Evolutionary conservation across 495 filamentous ascomycete genomes (phyloP).

Genomic region (Penicillium chermesinum): DNA sequence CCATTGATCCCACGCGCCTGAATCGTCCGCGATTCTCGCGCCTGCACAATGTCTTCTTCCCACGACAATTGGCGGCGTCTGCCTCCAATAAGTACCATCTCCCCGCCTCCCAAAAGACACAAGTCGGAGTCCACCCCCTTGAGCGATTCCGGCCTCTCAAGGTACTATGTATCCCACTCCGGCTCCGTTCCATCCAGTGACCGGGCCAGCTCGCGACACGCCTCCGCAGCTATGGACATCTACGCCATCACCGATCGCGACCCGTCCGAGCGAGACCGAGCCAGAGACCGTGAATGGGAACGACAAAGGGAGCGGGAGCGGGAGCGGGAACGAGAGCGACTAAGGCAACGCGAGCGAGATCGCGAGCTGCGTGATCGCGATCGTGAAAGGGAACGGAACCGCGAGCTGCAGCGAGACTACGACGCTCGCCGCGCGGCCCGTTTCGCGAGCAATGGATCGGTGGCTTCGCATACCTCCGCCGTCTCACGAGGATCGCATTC

Average conservation of each 20-base stretch:
- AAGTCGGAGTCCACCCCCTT: slow-evolving; percentile 23
- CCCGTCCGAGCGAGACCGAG: slow-evolving; percentile 15
- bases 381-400: slow-evolving; percentile 12
- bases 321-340: not conserved
- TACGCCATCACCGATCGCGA: slow-evolving; percentile 37
- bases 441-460: slow-evolving; percentile 33
- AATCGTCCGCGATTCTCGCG: too few relatives aligned
- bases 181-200: slow-evolving; percentile 28
- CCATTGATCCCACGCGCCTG: too few relatives aligned
- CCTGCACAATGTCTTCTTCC: slow-evolving; percentile 9
- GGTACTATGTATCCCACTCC: slow-evolving; percentile 26
- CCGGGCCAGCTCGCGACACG: slow-evolving; percentile 30
- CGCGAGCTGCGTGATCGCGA: not conserved
- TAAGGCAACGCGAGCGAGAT: not conserved
- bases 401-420: not conserved
- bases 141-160: slow-evolving; percentile 18
- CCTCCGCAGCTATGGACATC: slow-evolving; percentile 43
- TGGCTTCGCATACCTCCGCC: slow-evolving; percentile 21
- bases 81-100: slow-evolving; percentile 20
- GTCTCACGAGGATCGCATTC: slow-evolving; percentile 17
- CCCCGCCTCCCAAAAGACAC: slow-evolving; percentile 23
- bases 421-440: slow-evolving; percentile 11
- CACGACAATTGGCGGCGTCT: slow-evolving; percentile 8
- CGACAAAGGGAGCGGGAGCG: not conserved
- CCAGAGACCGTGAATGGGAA: not conserved